These are phyloP conservation scores for Camellia granthamiana DNA, from an alignment of 148 eudicot species.

Conservation along the genomic window DNA sequence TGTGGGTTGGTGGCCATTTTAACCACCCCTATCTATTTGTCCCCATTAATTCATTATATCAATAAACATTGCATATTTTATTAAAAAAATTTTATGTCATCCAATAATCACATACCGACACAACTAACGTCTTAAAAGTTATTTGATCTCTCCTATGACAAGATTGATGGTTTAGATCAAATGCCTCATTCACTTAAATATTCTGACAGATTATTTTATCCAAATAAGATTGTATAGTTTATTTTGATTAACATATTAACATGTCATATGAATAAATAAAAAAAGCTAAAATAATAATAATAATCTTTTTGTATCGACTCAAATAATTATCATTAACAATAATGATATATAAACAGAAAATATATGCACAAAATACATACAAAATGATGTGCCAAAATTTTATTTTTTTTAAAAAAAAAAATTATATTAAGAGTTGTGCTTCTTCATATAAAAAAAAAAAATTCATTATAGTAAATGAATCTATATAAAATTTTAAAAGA, in stretches of 20 bases:
- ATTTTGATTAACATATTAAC: not conserved
- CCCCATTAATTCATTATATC: not conserved
- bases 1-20: slow-evolving; percentile 35
- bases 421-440: no score
- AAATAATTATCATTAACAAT: no score
- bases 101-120: no score
- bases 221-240: not conserved
- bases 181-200: not conserved
- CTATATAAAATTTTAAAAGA: no score
- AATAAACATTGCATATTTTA: not conserved
- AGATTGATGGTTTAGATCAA: not conserved
- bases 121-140: not conserved
- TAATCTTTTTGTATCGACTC: no score
- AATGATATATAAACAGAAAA: no score
- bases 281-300: not conserved
- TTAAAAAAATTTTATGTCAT: not conserved
- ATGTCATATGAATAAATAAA: not conserved
- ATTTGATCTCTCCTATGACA: not conserved
- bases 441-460: no score
- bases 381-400: no score
- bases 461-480: no score
- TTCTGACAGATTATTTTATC: not conserved
- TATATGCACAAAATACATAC: no score
- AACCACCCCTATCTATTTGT: slow-evolving; percentile 20
- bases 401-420: no score